These are phyloP conservation scores for Camelina hispida DNA, from an alignment of 345 rosid genomes.

Conservation along the genomic window DNA sequence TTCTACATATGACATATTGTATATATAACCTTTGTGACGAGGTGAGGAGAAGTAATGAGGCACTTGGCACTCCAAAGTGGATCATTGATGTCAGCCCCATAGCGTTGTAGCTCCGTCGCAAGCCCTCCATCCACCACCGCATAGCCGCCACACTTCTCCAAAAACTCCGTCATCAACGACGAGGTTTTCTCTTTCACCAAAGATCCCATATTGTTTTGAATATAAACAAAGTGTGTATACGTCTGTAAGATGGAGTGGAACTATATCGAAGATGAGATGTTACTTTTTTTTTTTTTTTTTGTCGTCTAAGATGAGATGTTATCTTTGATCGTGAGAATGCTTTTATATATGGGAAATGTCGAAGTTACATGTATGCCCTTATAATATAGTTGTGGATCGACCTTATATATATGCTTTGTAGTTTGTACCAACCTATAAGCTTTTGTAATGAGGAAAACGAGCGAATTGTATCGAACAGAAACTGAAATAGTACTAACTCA, in stretches of 20 bases:
- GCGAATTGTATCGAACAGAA: neutral
- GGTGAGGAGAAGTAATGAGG: slow-evolving; percentile 79
- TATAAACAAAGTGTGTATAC: neutral
- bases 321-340: slow-evolving; percentile 6
- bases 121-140: slow-evolving; percentile 89
- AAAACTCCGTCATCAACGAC: slow-evolving; percentile 58
- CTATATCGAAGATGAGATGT: neutral
- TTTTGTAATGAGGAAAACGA: slow-evolving; percentile 36
- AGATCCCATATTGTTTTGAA: slow-evolving; percentile 43
- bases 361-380: slow-evolving; percentile 5
- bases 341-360: neutral
- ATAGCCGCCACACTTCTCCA: slow-evolving; percentile 71
- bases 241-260: neutral
- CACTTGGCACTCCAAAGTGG: slow-evolving; percentile 98
- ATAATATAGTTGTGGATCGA: slow-evolving; percentile 3
- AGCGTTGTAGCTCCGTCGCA: slow-evolving; percentile 92
- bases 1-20: neutral
- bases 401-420: neutral
- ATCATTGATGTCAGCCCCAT: slow-evolving; percentile 87
- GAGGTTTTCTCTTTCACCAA: slow-evolving; percentile 40
- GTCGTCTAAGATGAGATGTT: neutral
- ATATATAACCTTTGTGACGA: slow-evolving; percentile 65
- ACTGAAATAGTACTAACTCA: slow-evolving; percentile 9
- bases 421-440: slow-evolving; percentile 23
- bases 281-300: no score